Base-by-base conservation (phyloP, 495 filamentous ascomycete species). In the Mycothermus thermophilus region DNA sequence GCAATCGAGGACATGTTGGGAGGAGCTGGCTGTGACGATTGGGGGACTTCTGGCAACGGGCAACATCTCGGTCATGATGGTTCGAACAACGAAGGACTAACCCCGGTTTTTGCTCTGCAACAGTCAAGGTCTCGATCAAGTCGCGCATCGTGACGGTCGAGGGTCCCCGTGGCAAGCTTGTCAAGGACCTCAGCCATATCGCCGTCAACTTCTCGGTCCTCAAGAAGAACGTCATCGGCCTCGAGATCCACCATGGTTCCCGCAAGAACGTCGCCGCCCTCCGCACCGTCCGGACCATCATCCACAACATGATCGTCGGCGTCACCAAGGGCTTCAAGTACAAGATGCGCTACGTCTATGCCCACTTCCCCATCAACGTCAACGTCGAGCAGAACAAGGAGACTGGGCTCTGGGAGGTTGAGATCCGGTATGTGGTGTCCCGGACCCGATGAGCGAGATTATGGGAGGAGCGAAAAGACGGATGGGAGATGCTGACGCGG, bases 331-430 rank as follows among this genome's bases (percentile, higher is more conserved):
- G 90, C 43, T 97, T 81, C 82, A 88, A 88, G 71, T 97, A 97
- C 81, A 97, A 96, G 81, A 96, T 97, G 90, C 83, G 90, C 48
- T 97, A 97, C 67, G 90, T 97, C 67, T 97, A 97, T 63, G 90
- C 90, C 52, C 90, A 97, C 77, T 97, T 97, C 61, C 90, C 90
- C 60, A 97, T 97, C 83, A 97, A 96, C 74, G 90, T 97, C 63
- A 96, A 96, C 72, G 66, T 97, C 47, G 85, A 96, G 42, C 87
- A 92, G 80, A 90, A 92, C 74, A 60, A 62, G 50, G 87, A 96
- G 71, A 90, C 84, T 45, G 87, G 80, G 35, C 60, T 74, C 45
- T 78, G 55, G 55, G 82, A 93, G 63, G 79, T 97, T 62, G 92
- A 97, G 76, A 96, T 97, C 66, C 77, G 88, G 85, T 92, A 79